Evolutionary conservation across 169 alveolate genomes (phyloP), one percentile per base, ranked within the genome.

Genomic region (Ophryocystis elektroscirrha): DNA sequence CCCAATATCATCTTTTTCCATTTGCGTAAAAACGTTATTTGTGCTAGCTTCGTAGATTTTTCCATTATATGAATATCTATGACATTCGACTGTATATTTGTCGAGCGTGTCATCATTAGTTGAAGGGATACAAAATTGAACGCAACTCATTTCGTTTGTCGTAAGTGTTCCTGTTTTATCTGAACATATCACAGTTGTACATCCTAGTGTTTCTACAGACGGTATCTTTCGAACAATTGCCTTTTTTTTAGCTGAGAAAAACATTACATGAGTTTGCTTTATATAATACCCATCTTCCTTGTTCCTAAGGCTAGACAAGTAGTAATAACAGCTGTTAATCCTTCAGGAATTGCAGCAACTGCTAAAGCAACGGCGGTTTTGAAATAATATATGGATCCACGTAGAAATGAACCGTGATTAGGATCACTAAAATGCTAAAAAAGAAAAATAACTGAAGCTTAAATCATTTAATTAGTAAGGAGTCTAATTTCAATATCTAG

Each of bases 291-390:
- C 95, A 89, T 85, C 53, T 84, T 81, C 36, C 95, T 50, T 7
- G 96, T 81, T 29, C 97, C 97, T 45, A 89, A 73, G 27, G 99
- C 98, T 27, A 91, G 61, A 60, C 97, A 88, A 2, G 97, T 89
- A 0, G 99, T 93, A 49, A 93, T 89, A 28, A 89, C 99, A 0
- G 97, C 97, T 7, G 99, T 97, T 28, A 93, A 76, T 5, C 99
- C 98, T 73, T 93, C 99, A 2, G 99, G 99, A 29, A 93, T 91
- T 20, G 99, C 99, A 26, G 97, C 99, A 23, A 93, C 98, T 6
- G 98, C 98, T 24, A 93, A 71, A 1, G 99, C 96, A 22, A 93
- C 91, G 2, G 97, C 96, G 15, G 91, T 88, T 65, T 90, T 93
- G 66, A 87, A 85, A 67, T 84, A 89, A 67, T 89, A 89, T 39